Evolutionary conservation across 2,329 filamentous ascomycete species (phyloP), one percentile per base, ranked within the genome.

Genomic region (Fusarium transvaalense): DNA sequence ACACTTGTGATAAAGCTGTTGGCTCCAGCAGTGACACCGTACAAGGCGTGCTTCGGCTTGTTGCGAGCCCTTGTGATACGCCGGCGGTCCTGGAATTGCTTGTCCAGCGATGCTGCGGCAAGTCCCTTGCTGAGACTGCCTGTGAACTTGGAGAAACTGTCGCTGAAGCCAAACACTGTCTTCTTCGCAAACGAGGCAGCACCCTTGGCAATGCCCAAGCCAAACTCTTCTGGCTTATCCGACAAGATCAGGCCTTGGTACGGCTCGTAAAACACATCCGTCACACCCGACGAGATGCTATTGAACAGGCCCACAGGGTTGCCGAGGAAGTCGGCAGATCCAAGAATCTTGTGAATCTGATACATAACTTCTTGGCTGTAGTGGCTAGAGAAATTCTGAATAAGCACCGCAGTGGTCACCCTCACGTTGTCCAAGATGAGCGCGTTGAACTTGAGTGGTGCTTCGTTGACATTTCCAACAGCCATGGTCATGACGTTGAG

Each of bases 401-500:
- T 86, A 43, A 99, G 84, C 2, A 97, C 89, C 7, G 91, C 89
- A 10, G 94, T 90, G 0, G 96, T 97, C 7, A 99, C 92, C 29
- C 96, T 89, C 43, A 96, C 94, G 74, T 99, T 99, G 79, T 99
- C 96, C 25, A 99, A 82, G 82, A 99, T 92, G 25, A 99, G 83
- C 1, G 96, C 93, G 68, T 98, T 99, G 77, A 99, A 89, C 47
- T 93, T 90, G 54, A 99, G 90, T 0, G 96, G 97, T 9, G 96
- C 96, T 79, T 99, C 97, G 75, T 99, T 99, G 83, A 99, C 93
- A 75, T 99, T 99, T 68, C 96, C 96, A 75, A 99, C 96, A 15
- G 96, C 97, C 96, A 99, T 99, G 1, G 97, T 98, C 84, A 99
- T 90, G 71, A 98, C 93, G 76, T 99, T 98, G 78, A 98, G 90